phyloP scores from a whole-genome alignment of 1,284 basidiomycete genomes.

The Phellopilus nigrolimitatus region DNA sequence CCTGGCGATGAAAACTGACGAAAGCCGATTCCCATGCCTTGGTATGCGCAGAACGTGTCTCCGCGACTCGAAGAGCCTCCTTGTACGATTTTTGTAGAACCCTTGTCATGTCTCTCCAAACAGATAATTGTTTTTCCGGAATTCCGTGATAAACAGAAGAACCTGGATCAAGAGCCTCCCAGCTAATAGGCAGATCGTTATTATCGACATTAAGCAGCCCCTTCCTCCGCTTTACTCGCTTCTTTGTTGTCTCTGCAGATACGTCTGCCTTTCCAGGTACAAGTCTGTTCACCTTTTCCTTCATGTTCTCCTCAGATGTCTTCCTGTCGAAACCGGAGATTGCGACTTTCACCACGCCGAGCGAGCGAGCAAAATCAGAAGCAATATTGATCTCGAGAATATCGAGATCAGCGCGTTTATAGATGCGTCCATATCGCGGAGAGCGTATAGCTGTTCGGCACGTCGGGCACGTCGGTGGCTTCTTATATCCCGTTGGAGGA shows the following conservation, averaged over 20 bases:
- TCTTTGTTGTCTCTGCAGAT: not conserved
- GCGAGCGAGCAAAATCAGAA: conserved; percentile 41
- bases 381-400: conserved; percentile 61
- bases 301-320: not conserved
- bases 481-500: conserved; percentile 39
- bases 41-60: conserved; percentile 43
- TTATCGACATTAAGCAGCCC: conserved; percentile 1
- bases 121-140: conserved; percentile 27
- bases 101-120: conserved; percentile 35
- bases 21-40: conserved; percentile 52
- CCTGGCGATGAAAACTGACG: conserved; percentile 41
- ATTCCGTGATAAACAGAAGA: conserved; percentile 27
- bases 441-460: conserved; percentile 48
- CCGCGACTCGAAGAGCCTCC: conserved; percentile 33
- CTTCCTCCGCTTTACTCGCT: conserved; percentile 4
- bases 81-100: conserved; percentile 36
- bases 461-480: conserved; percentile 49
- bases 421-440: conserved; percentile 53
- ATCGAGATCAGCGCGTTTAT: conserved; percentile 57
- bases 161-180: conserved; percentile 25
- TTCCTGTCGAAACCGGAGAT: not conserved
- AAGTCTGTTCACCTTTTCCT: not conserved
- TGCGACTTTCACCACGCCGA: conserved; percentile 29
- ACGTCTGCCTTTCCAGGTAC: not conserved
- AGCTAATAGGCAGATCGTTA: conserved; percentile 21